Conservation (phyloP, 805 yeast species). For the Candida krabiensis region DNA sequence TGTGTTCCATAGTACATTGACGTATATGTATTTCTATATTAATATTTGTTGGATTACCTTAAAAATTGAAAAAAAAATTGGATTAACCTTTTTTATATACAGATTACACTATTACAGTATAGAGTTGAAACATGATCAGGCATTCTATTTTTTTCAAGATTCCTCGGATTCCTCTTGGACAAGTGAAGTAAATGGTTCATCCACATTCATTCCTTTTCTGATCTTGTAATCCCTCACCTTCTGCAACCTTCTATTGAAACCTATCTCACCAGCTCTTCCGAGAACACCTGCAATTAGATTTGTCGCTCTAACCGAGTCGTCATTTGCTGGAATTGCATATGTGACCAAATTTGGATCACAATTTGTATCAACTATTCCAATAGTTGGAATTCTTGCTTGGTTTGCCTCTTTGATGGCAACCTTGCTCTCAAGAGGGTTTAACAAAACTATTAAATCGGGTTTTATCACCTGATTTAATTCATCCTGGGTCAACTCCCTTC, state of each 20-base stretch:
- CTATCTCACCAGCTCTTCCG: conserved; percentile 81
- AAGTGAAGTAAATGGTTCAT: conserved; percentile 16
- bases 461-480: conserved; percentile 59
- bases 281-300: conserved; percentile 80
- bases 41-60: too few relatives aligned
- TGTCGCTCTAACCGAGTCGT: conserved; percentile 81
- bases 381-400: conserved; percentile 81
- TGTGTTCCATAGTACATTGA: too few relatives aligned
- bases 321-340: conserved; percentile 95
- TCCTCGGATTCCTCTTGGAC: conserved; percentile 5
- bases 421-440: conserved; percentile 87
- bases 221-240: conserved; percentile 36
- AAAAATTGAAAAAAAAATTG: too few relatives aligned
- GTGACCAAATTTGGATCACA: conserved; percentile 87
- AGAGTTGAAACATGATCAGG: too few relatives aligned
- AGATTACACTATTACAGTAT: too few relatives aligned
- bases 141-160: too few relatives aligned
- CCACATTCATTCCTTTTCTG: conserved; percentile 25
- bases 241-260: conserved; percentile 57
- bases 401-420: conserved; percentile 80
- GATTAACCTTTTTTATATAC: too few relatives aligned
- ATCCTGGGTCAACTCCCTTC: conserved; percentile 50
- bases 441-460: conserved; percentile 84
- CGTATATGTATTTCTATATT: too few relatives aligned
- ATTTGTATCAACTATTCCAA: conserved; percentile 93